Percentiles rank a stretch among this genome's conserved stretches.
These are phyloP conservation scores for Iberis amara DNA, from an alignment of 441 rosid species.

Conservation along the genomic window DNA sequence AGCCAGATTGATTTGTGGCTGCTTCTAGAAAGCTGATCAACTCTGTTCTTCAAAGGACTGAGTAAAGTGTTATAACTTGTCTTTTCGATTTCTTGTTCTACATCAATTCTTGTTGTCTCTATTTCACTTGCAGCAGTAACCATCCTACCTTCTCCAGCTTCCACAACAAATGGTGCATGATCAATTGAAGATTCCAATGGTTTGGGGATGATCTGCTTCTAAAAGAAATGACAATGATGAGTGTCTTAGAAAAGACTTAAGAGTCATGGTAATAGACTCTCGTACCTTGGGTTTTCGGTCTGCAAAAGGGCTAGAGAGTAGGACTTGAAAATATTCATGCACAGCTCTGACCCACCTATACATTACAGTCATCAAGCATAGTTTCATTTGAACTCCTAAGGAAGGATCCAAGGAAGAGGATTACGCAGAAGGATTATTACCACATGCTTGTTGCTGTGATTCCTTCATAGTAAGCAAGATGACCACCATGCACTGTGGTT, in stretches of 20 bases:
- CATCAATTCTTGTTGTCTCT: slow-evolving; percentile 28
- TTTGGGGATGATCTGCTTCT: slow-evolving; percentile 36
- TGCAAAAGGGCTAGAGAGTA: slow-evolving; percentile 49
- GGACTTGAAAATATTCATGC: slow-evolving; percentile 51
- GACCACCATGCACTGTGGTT: slow-evolving; percentile 76
- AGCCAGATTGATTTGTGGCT: slow-evolving; percentile 59
- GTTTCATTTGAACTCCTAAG: not conserved
- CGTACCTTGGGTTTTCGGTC: slow-evolving; percentile 46
- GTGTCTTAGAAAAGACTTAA: slow-evolving; percentile 11
- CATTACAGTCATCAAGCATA: slow-evolving; percentile 12
- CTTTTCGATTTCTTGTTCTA: slow-evolving; percentile 27
- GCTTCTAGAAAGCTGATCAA: slow-evolving; percentile 42
- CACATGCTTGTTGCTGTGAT: slow-evolving; percentile 62
- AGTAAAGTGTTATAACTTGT: slow-evolving; percentile 28
- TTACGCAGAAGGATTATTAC: slow-evolving; percentile 35
- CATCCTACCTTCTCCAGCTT: slow-evolving; percentile 53
- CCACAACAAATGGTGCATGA: slow-evolving; percentile 49
- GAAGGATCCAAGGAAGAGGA: not conserved
- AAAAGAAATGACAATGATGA: not conserved
- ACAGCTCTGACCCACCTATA: slow-evolving; percentile 86
- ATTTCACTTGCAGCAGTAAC: slow-evolving; percentile 42
- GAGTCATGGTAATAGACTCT: not conserved
- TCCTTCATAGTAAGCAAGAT: slow-evolving; percentile 71
- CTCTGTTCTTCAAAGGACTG: slow-evolving; percentile 36
- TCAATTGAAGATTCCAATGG: slow-evolving; percentile 44